phyloP scores from a whole-genome alignment of 495 filamentous ascomycete species.

The Talaromyces adpressus region DNA sequence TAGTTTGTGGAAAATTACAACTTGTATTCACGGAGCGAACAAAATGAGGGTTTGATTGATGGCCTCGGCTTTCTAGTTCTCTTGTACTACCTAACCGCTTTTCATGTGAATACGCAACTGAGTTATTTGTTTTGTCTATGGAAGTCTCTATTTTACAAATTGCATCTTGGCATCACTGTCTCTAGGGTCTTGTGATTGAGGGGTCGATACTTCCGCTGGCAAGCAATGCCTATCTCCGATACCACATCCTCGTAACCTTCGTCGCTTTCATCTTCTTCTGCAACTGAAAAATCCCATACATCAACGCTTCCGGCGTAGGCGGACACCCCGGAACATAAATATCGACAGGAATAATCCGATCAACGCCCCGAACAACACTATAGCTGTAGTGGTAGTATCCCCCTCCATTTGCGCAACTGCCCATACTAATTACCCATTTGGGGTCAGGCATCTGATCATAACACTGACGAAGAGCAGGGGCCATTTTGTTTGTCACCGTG shows the following conservation, averaged over 20 bases:
- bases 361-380: constrained; percentile 78
- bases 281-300: constrained; percentile 81
- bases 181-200: neutral
- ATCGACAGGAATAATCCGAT: constrained; percentile 86
- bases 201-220: neutral
- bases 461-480: constrained; percentile 78
- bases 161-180: neutral
- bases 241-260: constrained; percentile 39
- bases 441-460: constrained; percentile 97
- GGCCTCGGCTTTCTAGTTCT: neutral
- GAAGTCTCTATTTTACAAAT: neutral
- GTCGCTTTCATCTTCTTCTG: constrained; percentile 85
- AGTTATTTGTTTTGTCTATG: neutral
- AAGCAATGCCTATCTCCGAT: constrained; percentile 12
- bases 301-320: constrained; percentile 78
- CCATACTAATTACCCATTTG: constrained; percentile 88
- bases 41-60: neutral
- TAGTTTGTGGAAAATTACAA: constrained; percentile 1
- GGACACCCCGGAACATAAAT: constrained; percentile 91
- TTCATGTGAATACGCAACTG: neutral
- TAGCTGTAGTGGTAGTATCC: constrained; percentile 96
- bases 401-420: constrained; percentile 84
- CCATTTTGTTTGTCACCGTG: constrained; percentile 94
- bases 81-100: neutral
- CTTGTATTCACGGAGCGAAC: constrained; percentile 7